Conservation (phyloP, 768 basidiomycete species). For the Leccinum truebloodii region DNA sequence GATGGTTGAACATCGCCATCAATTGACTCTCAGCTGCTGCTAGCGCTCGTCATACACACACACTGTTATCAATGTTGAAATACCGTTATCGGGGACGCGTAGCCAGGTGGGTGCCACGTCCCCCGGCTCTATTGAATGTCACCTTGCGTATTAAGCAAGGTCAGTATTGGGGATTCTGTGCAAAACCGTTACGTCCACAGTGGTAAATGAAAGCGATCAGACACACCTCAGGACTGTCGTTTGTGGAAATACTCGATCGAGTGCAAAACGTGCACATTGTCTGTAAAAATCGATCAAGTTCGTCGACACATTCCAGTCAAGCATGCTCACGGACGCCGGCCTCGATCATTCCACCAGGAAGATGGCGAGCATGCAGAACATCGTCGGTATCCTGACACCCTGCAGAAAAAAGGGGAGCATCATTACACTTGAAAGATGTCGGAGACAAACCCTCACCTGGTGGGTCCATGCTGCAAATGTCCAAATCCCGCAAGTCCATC, state of each 20-base stretch:
- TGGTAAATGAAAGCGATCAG: no score
- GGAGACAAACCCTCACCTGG: constrained; percentile 54
- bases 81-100: no score
- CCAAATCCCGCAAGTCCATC: constrained; percentile 81
- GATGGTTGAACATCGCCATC: no score
- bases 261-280: constrained; percentile 97
- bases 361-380: constrained; percentile 76
- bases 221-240: no score
- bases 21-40: no score
- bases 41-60: no score
- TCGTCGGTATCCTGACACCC: constrained; percentile 67
- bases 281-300: constrained; percentile 39
- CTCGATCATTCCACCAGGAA: constrained; percentile 94
- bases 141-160: no score
- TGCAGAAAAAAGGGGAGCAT: constrained; percentile 27
- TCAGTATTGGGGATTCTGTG: no score
- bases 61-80: no score
- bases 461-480: constrained; percentile 97
- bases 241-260: constrained; percentile 30
- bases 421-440: constrained; percentile 7
- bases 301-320: not conserved
- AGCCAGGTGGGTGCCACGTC: no score
- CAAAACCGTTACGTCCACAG: no score
- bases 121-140: no score
- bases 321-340: constrained; percentile 90